Percentiles rank a stretch among this genome's conserved stretches.
Evolutionary conservation across 345 rosid genomes (phyloP).

Genomic region (Gossypium thurberi): DNA sequence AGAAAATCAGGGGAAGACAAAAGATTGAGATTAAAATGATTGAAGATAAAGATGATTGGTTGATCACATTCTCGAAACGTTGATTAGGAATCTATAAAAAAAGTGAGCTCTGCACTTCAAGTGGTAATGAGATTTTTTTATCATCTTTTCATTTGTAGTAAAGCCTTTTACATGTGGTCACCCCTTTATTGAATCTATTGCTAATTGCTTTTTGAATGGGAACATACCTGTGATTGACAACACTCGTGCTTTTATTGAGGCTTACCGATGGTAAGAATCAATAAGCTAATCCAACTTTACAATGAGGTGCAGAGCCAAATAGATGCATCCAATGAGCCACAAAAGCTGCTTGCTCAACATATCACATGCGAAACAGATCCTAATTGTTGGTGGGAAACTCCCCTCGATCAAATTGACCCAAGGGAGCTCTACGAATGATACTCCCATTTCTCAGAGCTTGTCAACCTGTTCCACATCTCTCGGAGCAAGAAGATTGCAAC

Average conservation of each 20-base stretch:
- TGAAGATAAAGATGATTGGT: slow-evolving; percentile 16
- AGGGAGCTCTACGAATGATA: neutral
- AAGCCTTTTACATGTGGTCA: slow-evolving; percentile 28
- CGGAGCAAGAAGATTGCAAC: neutral
- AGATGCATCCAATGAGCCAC: slow-evolving; percentile 14
- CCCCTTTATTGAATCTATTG: slow-evolving; percentile 27
- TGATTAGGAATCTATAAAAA: slow-evolving; percentile 34
- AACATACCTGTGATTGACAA: neutral
- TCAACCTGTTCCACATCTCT: neutral
- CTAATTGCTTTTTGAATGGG: slow-evolving; percentile 14
- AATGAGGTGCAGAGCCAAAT: slow-evolving; percentile 5
- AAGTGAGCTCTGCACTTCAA: slow-evolving; percentile 28
- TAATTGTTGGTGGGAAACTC: slow-evolving; percentile 22
- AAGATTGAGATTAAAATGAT: slow-evolving; percentile 23
- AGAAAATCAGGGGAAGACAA: too few species aligned
- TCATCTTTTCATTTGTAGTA: slow-evolving; percentile 30
- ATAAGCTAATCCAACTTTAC: slow-evolving; percentile 11
- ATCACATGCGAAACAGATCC: neutral
- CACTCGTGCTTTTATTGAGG: slow-evolving; percentile 20
- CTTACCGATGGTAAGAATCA: slow-evolving; percentile 17
- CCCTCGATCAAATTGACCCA: slow-evolving; percentile 10
- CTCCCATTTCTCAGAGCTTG: neutral
- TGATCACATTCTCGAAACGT: slow-evolving; percentile 39
- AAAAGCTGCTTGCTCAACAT: neutral
- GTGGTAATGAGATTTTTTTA: slow-evolving; percentile 20